Base-by-base conservation (phyloP, 768 basidiomycete species). In the Termitomyces sp. region DNA sequence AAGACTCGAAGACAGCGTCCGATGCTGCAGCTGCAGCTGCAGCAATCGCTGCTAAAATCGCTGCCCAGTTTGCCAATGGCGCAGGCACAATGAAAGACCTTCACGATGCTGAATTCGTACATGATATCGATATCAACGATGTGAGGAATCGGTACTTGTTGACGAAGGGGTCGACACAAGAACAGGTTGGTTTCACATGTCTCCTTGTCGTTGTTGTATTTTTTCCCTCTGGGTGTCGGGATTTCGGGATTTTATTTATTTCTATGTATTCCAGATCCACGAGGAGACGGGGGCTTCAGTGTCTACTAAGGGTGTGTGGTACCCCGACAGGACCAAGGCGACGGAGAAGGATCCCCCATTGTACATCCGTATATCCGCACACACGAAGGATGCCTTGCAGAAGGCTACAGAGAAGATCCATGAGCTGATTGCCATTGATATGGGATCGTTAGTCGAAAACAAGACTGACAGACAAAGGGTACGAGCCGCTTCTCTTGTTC, bases 61-160 rank as follows among this genome's bases (percentile, higher is more conserved):
- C 94, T 7, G 93, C 91, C 0, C 89, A 92, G 64, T 89, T 92
- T 52, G 79, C 79, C 39, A 74, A 72, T 66, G 61, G 61, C 65
- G 75, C 56, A 43, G 65, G 59, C 22, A 78, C 77, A 16, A 63
- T 71, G 47, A 82, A 82, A 60, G 90, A 91, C 65, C 76, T 77
- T 2, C 83, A 89, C 46, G 89, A 91, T 61, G 90, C 79, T 40
- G 91, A 90, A 43, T 98, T 86, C 62, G 87, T 84, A 12, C 82
- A 91, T 60, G 92, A 97, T 65, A 95, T 98, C 53, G 96, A 98
- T 68, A 97, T 98, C 69, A 98, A 98, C 68, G 95, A 98, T 70
- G 77, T 94, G 46, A 77, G 95, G 68, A 98, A 98, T 72, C 80
- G 96, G 60, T 98, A 98, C 70, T 75, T 98, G 67, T 74, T 98